Conservation (phyloP, 176 grass and related monocot genomes). For the Chloris gayana region DNA sequence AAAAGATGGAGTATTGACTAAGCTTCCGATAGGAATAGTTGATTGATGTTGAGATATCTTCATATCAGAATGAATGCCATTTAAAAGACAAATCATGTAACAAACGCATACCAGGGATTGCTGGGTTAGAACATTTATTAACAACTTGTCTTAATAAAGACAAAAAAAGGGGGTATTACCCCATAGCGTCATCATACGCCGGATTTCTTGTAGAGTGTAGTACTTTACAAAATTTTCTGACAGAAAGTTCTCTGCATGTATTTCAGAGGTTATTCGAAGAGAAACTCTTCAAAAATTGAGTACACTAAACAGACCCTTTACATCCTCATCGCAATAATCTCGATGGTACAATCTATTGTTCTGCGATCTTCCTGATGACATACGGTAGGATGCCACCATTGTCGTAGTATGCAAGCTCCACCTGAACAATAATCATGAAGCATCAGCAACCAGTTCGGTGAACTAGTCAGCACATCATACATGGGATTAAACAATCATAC, state of each 20-base stretch:
- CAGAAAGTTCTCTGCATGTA: slow-evolving; percentile 25
- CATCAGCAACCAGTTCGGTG: slow-evolving; percentile 3
- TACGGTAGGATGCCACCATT: slow-evolving; percentile 92
- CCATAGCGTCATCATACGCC: neutral
- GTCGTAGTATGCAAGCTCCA: slow-evolving; percentile 94
- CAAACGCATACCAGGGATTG: neutral
- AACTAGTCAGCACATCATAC: neutral
- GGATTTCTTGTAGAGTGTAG: neutral
- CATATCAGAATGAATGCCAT: neutral
- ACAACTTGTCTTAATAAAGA: slow-evolving; percentile 2
- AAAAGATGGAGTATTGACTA: too few species aligned
- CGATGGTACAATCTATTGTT: slow-evolving; percentile 49
- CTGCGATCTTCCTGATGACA: slow-evolving; percentile 66
- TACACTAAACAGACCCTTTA: slow-evolving; percentile 52
- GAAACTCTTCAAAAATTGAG: slow-evolving; percentile 36
- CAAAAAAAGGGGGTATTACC: slow-evolving; percentile 4
- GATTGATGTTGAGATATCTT: too few species aligned
- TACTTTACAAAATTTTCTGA: slow-evolving; percentile 45
- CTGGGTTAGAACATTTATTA: slow-evolving; percentile 32
- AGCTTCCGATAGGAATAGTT: too few species aligned
- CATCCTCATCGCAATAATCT: slow-evolving; percentile 38
- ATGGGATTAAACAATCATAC: slow-evolving; percentile 32
- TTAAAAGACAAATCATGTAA: neutral
- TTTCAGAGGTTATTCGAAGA: slow-evolving; percentile 51
- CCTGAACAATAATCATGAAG: slow-evolving; percentile 41